Evolutionary conservation across 495 filamentous ascomycete species (phyloP).

Genomic region (Cryomyces minteri): DNA sequence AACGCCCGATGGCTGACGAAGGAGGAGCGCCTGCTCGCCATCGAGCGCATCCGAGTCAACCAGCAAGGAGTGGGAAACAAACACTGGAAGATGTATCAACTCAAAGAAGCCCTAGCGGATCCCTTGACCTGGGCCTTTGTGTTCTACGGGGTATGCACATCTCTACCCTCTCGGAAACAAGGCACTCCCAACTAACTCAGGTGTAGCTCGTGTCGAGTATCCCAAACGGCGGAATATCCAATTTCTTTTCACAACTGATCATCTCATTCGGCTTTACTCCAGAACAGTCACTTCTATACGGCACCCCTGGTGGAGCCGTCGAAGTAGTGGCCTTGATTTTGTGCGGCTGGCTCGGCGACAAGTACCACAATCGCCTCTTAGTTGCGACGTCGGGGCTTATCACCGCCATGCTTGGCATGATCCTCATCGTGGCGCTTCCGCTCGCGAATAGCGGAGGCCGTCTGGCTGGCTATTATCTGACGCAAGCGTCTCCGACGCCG

Average conservation of each 20-base stretch:
- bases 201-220: not conserved
- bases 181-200: not conserved
- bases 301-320: conserved; percentile 44
- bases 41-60: conserved; percentile 20
- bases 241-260: conserved; percentile 55
- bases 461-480: conserved; percentile 46
- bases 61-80: conserved; percentile 22
- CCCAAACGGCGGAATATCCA: conserved; percentile 35
- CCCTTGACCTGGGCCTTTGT: conserved; percentile 30
- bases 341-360: conserved; percentile 41
- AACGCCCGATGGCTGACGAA: conserved; percentile 48
- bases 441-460: conserved; percentile 36
- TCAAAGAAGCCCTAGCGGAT: conserved; percentile 19
- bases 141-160: conserved; percentile 45
- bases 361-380: conserved; percentile 33
- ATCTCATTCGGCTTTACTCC: conserved; percentile 37
- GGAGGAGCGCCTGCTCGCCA: conserved; percentile 33
- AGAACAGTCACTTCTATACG: conserved; percentile 44
- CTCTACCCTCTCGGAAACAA: conserved; percentile 18
- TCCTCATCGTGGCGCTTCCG: conserved; percentile 47
- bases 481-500: conserved; percentile 36
- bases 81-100: conserved; percentile 20
- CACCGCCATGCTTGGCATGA: conserved; percentile 34
- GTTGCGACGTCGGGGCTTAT: conserved; percentile 23
- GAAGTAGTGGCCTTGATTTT: conserved; percentile 42